Evolutionary conservation across 768 basidiomycete genomes (phyloP).

Genomic region (Leucocoprinus sp.): DNA sequence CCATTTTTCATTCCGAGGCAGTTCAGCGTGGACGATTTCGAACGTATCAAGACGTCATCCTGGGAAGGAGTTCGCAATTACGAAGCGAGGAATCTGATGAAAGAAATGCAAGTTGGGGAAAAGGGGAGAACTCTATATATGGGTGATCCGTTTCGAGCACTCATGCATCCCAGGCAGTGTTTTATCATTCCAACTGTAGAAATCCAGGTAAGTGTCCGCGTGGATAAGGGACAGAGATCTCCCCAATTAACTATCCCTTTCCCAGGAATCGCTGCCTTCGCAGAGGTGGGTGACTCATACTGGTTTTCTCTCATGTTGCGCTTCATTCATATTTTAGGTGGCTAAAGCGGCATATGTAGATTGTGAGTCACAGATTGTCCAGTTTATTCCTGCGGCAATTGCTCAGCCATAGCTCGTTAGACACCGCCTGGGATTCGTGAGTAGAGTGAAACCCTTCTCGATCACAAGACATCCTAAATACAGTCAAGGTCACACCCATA

Average conservation of each 20-base stretch:
- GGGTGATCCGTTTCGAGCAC: not conserved
- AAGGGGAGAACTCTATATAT: conserved; percentile 35
- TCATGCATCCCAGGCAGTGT: conserved; percentile 47
- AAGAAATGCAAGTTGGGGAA: conserved; percentile 69
- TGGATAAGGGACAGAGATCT: not conserved
- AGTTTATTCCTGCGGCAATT: not conserved
- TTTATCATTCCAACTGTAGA: conserved; percentile 87
- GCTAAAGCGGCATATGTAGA: conserved; percentile 86
- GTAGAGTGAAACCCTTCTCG: conserved; percentile 18
- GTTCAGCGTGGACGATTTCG: conserved; percentile 88
- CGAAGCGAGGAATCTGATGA: conserved; percentile 79
- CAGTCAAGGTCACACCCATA: conserved; percentile 60
- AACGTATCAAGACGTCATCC: conserved; percentile 55
- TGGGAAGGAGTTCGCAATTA: conserved; percentile 89
- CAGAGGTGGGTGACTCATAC: conserved; percentile 43
- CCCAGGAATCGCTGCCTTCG: conserved; percentile 72
- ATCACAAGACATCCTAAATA: not conserved
- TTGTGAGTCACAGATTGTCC: conserved; percentile 38
- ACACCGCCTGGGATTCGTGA: conserved; percentile 86
- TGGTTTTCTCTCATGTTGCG: conserved; percentile 5
- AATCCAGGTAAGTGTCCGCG: conserved; percentile 46
- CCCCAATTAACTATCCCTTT: not conserved
- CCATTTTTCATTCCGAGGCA: conserved; percentile 19
- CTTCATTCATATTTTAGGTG: conserved; percentile 36
- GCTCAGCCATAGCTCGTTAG: conserved; percentile 28